Conservation (phyloP, 1,284 basidiomycete genomes). For the Takashimella koratensis region DNA sequence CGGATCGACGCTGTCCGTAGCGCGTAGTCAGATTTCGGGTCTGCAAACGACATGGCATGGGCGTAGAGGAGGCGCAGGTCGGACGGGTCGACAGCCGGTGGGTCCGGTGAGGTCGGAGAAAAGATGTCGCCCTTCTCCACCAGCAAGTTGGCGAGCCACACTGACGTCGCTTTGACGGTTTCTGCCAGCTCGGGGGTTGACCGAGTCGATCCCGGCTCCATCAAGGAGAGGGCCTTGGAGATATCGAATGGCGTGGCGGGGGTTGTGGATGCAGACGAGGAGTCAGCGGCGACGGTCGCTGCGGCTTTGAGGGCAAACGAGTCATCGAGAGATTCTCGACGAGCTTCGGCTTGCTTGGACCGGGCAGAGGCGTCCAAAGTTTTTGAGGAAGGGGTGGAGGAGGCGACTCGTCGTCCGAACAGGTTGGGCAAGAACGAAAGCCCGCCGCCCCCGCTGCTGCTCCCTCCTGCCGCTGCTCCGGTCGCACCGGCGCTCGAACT, state of each 20-base stretch:
- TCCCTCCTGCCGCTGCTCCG: background rate
- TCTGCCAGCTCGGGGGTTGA: conserved; percentile 24
- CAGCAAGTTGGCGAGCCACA: conserved; percentile 27
- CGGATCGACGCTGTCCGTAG: conserved; percentile 38
- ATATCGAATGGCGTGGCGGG: conserved; percentile 28
- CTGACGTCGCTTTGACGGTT: conserved; percentile 34
- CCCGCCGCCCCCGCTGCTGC: too few relatives aligned
- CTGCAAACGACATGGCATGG: conserved; percentile 26
- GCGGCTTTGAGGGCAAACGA: background rate
- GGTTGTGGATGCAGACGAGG: background rate
- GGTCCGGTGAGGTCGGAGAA: background rate
- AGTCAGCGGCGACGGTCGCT: background rate
- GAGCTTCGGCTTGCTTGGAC: background rate
- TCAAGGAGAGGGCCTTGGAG: conserved; percentile 28
- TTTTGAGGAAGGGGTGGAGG: background rate
- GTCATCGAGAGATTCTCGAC: background rate
- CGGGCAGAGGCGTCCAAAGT: background rate
- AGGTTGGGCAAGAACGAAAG: background rate
- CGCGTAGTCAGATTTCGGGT: conserved; percentile 20
- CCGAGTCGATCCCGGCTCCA: conserved; percentile 26
- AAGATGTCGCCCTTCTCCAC: conserved; percentile 23
- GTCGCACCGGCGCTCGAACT: background rate
- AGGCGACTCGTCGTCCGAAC: background rate
- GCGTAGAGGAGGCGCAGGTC: conserved; percentile 29
- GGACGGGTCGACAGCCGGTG: conserved; percentile 11